These are phyloP conservation scores for Magnaporthiopsis rhizophila DNA, from an alignment of 2,329 filamentous ascomycete species.

Conservation along the genomic window DNA sequence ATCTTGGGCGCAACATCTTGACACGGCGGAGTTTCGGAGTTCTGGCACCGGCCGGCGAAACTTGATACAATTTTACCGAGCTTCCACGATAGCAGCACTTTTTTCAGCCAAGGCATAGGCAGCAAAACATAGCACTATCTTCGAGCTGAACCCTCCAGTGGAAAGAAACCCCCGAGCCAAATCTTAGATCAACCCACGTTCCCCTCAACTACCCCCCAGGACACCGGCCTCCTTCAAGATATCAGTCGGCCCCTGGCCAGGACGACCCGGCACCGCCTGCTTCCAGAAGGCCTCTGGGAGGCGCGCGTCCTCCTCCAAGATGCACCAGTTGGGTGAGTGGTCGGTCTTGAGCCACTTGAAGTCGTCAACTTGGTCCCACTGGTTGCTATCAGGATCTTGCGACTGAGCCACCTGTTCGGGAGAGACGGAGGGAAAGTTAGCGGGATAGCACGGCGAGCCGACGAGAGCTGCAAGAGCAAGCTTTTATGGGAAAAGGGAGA, in stretches of 20 bases:
- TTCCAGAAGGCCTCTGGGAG: constrained; percentile 61
- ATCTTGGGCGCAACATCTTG: not conserved
- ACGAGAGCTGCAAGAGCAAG: constrained; percentile 9
- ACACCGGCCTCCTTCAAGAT: constrained; percentile 50
- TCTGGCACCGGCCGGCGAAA: not conserved
- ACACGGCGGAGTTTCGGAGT: not conserved
- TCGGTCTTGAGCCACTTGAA: constrained; percentile 94
- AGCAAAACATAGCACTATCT: constrained; percentile 5
- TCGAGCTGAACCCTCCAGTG: not conserved
- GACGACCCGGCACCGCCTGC: constrained; percentile 55
- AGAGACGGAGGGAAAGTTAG: constrained; percentile 11
- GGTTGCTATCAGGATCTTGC: constrained; percentile 41
- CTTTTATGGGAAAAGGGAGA: not conserved
- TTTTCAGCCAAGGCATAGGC: not conserved
- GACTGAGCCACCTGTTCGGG: constrained; percentile 18
- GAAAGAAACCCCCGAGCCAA: not conserved
- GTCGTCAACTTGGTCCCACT: constrained; percentile 89
- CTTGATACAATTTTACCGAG: not conserved
- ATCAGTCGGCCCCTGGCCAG: constrained; percentile 54
- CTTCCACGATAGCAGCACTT: not conserved
- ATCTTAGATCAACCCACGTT: not conserved
- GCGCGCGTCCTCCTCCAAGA: constrained; percentile 53
- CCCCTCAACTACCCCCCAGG: constrained; percentile 11
- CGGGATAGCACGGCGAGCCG: constrained; percentile 7
- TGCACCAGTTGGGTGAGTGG: constrained; percentile 79